A percentile compares a stretch with the other conserved stretches of the same genome.
Evolutionary conservation across 495 filamentous ascomycete genomes (phyloP).

Genomic region (Hypoxylon fuscum): DNA sequence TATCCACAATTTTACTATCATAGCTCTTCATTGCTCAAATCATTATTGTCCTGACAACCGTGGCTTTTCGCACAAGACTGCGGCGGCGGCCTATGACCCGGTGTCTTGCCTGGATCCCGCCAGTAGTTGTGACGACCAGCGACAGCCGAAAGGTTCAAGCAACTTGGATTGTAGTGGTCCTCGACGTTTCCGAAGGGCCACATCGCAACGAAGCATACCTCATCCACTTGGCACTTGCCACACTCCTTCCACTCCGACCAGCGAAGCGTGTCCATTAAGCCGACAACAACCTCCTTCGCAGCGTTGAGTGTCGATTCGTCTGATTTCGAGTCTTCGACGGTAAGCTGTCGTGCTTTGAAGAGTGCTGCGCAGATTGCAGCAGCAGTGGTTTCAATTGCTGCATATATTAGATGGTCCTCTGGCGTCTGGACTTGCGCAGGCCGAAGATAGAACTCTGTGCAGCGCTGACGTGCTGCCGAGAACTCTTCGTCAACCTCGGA

Average conservation of each 20-base stretch:
- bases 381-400: constrained; percentile 58
- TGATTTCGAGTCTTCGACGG: constrained; percentile 23
- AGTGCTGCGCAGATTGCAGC: constrained; percentile 61
- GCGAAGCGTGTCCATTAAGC: constrained; percentile 59
- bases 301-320: constrained; percentile 13
- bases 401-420: constrained; percentile 49
- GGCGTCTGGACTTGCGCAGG: constrained; percentile 44
- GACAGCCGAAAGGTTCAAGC: constrained; percentile 42
- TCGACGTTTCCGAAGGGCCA: constrained; percentile 68
- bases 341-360: constrained; percentile 47
- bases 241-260: constrained; percentile 74
- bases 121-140: constrained; percentile 28
- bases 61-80: constrained; percentile 1
- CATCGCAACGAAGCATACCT: constrained; percentile 73
- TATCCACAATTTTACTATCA: too few species aligned
- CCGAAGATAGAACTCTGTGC: constrained; percentile 57
- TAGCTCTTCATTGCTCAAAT: constrained; percentile 22
- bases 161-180: constrained; percentile 63
- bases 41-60: constrained; percentile 1
- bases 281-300: constrained; percentile 39
- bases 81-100: constrained; percentile 19
- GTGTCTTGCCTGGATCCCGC: constrained; percentile 3
- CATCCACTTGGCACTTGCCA: constrained; percentile 59
- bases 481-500: constrained; percentile 45
- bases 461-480: constrained; percentile 55